Evolutionary conservation across 2,329 filamentous ascomycete species (phyloP), one percentile per base, ranked within the genome.

Genomic region (Exophiala sp.): DNA sequence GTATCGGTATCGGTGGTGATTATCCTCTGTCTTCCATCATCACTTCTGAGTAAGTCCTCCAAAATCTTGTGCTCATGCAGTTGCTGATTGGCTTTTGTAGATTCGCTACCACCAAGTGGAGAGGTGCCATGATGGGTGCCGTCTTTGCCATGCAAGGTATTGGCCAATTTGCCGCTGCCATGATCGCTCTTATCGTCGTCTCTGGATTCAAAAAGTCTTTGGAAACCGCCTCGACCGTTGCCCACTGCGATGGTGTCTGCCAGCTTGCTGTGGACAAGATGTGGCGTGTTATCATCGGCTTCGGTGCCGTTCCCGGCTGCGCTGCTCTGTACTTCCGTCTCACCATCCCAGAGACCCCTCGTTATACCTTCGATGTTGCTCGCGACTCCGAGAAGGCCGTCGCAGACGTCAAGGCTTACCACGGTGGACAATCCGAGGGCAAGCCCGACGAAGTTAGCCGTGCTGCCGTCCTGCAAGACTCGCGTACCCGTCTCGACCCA

Each of bases 71-170:
- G 35, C 5, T 35, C n/a, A 38, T 12, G 11, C 10, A 12, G 7
- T 35, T 2, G 12, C 47, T 48, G 12, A 24, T 41, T 54, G 35
- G 62, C 48, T 46, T 59, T 3, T 40, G 18, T 8, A 40, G 82
- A 63, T 94, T 94, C 65, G 88, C 89, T 9, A 91, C 87, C 3
- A 92, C 88, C 49, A 90, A 87, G 71, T 91, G 88, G 84, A 78
- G 89, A 70, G 89, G 88, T 62, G 88, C 88, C 60, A 94, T 94
- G 86, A 91, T 95, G 85, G 87, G 83, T 33, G 79, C 87, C 12
- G 89, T 94, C 50, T 94, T 94, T 65, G 87, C 88, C 62, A 92
- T 91, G 87, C 89, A 95, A 69, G 88, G 89, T 60, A 80, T 94
- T 47, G 89, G 89, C 16, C 89, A 94, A 71, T 84, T 94, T 50